These are phyloP conservation scores for Takashimella tepidaria DNA, from an alignment of 1,284 basidiomycete genomes.

Conservation along the genomic window DNA sequence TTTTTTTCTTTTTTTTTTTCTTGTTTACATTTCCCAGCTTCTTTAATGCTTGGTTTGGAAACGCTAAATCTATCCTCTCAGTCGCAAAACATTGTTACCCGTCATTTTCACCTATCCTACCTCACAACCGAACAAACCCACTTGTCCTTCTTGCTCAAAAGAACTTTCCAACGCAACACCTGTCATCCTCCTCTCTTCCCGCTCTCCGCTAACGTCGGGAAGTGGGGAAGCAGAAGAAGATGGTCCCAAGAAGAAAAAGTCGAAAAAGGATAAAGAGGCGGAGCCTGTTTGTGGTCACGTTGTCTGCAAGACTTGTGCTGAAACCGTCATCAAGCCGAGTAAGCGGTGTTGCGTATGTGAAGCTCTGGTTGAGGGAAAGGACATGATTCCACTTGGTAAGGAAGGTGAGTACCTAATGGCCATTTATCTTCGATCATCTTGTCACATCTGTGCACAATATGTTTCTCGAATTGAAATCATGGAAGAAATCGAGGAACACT, in stretches of 20 bases:
- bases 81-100: constrained; percentile 68
- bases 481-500: no score
- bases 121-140: constrained; percentile 52
- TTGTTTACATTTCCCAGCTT: no score
- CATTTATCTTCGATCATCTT: no score
- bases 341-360: constrained; percentile 81
- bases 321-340: constrained; percentile 67
- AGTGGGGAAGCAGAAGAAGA: constrained; percentile 7
- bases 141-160: constrained; percentile 87
- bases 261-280: constrained; percentile 34
- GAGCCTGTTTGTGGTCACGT: constrained; percentile 66
- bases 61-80: no score
- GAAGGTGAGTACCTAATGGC: constrained; percentile 58
- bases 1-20: no score
- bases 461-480: constrained; percentile 1
- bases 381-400: constrained; percentile 52
- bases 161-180: constrained; percentile 69
- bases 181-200: constrained; percentile 56
- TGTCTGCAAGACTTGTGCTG: constrained; percentile 76
- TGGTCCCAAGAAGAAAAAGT: constrained; percentile 30
- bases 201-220: constrained; percentile 10
- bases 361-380: constrained; percentile 36
- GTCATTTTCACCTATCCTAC: constrained; percentile 65
- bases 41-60: no score
- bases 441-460: no score